Percentiles rank a stretch among this genome's conserved stretches.
Conservation (phyloP, 2,329 filamentous ascomycete species). For the Chaetomiaceae sp. region DNA sequence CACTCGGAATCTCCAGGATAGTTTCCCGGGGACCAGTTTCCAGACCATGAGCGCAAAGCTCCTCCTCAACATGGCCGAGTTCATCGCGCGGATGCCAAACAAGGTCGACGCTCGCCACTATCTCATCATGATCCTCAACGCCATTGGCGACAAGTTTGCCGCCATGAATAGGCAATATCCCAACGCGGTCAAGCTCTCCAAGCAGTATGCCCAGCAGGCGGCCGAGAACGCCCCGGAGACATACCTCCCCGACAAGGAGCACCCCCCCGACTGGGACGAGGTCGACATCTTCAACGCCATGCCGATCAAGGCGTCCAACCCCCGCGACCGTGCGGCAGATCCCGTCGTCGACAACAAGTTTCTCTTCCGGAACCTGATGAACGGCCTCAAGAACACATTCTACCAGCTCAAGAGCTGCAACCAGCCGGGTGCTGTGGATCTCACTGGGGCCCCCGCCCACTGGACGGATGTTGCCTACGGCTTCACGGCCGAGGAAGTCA, state of each 20-base stretch:
- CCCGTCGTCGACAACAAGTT: slow-evolving; percentile 97
- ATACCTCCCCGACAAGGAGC: slow-evolving; percentile 77
- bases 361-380: slow-evolving; percentile 92
- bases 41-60: slow-evolving; percentile 99
- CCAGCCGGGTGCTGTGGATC: slow-evolving; percentile 65
- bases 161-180: slow-evolving; percentile 95
- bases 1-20: slow-evolving; percentile 91
- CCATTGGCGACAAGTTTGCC: slow-evolving; percentile 96
- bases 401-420: slow-evolving; percentile 93
- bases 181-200: slow-evolving; percentile 91
- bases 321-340: slow-evolving; percentile 81
- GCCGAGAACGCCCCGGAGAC: slow-evolving; percentile 62
- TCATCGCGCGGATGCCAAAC: slow-evolving; percentile 88
- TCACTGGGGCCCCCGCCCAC: slow-evolving; percentile 73
- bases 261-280: slow-evolving; percentile 90
- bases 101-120: slow-evolving; percentile 95
- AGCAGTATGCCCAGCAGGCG: slow-evolving; percentile 67
- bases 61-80: slow-evolving; percentile 95
- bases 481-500: slow-evolving; percentile 94
- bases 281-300: slow-evolving; percentile 96
- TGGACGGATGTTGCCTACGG: slow-evolving; percentile 96
- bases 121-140: slow-evolving; percentile 93
- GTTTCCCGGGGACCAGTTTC: slow-evolving; percentile 95
- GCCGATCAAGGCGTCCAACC: slow-evolving; percentile 92
- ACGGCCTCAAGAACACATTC: slow-evolving; percentile 93